Conservation (phyloP, 1,284 basidiomycete species). For the Boletus sp. region DNA sequence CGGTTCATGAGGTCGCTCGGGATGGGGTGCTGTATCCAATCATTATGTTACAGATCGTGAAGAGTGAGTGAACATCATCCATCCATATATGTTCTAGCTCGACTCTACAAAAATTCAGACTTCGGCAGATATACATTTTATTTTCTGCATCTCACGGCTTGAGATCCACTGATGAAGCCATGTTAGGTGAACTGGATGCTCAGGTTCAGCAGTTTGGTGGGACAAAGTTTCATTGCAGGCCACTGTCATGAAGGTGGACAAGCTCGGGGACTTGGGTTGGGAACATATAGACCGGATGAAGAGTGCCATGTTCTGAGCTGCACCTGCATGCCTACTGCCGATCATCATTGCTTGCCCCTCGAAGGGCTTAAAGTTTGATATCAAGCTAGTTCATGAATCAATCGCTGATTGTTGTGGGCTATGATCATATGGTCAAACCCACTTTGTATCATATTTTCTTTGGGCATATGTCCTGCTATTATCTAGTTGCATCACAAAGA, state of each 20-base stretch:
- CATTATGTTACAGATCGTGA: conserved; percentile 60
- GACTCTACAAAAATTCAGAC: conserved; percentile 42
- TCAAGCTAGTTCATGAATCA: conserved; percentile 57
- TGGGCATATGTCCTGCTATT: neutral
- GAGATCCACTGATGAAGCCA: conserved; percentile 56
- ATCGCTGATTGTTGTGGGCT: conserved; percentile 58
- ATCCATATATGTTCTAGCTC: neutral
- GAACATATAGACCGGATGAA: conserved; percentile 35
- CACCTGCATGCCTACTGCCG: conserved; percentile 65
- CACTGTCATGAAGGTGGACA: conserved; percentile 72
- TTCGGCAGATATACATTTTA: conserved; percentile 69
- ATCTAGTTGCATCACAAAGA: neutral
- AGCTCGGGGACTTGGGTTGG: conserved; percentile 41
- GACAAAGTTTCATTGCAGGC: conserved; percentile 63
- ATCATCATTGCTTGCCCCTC: conserved; percentile 55
- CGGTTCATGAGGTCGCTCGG: conserved; percentile 67
- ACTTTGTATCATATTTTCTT: neutral
- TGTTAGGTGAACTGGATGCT: conserved; percentile 58
- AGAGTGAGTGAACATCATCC: conserved; percentile 52
- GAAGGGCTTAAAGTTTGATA: conserved; percentile 53
- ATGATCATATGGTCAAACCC: conserved; percentile 8
- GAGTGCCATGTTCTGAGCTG: conserved; percentile 44
- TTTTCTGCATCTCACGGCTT: conserved; percentile 70
- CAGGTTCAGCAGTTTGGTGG: conserved; percentile 45
- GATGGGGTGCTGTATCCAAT: conserved; percentile 74